These are phyloP conservation scores for Penicillium janthinellum DNA, from an alignment of 2,329 filamentous ascomycete species.

Conservation along the genomic window DNA sequence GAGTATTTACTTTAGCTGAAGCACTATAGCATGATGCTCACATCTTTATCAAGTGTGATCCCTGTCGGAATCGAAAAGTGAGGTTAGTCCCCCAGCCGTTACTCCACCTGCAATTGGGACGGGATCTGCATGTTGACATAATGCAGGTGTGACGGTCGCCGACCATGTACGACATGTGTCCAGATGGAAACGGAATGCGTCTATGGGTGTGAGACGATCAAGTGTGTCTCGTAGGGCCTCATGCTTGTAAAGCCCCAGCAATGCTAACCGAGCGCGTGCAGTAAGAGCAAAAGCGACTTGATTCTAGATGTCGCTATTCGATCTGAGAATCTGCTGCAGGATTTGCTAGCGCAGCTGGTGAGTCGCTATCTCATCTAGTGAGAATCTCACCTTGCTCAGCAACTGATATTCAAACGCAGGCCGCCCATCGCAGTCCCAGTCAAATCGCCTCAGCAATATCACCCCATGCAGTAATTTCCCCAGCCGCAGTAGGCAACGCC, in stretches of 20 bases:
- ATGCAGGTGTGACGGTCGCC: slow-evolving; percentile 51
- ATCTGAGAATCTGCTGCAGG: slow-evolving; percentile 51
- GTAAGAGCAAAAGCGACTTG: slow-evolving; percentile 55
- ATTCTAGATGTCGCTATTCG: slow-evolving; percentile 55
- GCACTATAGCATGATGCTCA: too few relatives aligned
- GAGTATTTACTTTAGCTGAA: too few relatives aligned
- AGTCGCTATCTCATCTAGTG: not conserved
- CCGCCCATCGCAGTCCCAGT: slow-evolving; percentile 1
- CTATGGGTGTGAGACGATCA: slow-evolving; percentile 33
- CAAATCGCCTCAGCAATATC: slow-evolving; percentile 2
- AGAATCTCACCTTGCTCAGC: not conserved
- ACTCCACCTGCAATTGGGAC: slow-evolving; percentile 3
- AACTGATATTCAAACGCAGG: not conserved
- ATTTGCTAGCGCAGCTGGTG: slow-evolving; percentile 49
- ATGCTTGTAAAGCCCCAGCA: not conserved
- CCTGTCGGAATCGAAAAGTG: slow-evolving; percentile 52
- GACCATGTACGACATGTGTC: slow-evolving; percentile 43
- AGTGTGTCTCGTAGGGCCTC: slow-evolving; percentile 21
- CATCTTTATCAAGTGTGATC: slow-evolving; percentile 42
- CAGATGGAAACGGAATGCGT: slow-evolving; percentile 28
- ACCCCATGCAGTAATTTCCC: slow-evolving; percentile 6
- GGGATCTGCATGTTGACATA: slow-evolving; percentile 4
- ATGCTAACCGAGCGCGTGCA: slow-evolving; percentile 20
- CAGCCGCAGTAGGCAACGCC: slow-evolving; percentile 2
- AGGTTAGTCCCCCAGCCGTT: slow-evolving; percentile 34